Evolutionary conservation across 495 filamentous ascomycete genomes (phyloP), one percentile per base, ranked within the genome.

Genomic region (Clohesyomyces aquaticus): DNA sequence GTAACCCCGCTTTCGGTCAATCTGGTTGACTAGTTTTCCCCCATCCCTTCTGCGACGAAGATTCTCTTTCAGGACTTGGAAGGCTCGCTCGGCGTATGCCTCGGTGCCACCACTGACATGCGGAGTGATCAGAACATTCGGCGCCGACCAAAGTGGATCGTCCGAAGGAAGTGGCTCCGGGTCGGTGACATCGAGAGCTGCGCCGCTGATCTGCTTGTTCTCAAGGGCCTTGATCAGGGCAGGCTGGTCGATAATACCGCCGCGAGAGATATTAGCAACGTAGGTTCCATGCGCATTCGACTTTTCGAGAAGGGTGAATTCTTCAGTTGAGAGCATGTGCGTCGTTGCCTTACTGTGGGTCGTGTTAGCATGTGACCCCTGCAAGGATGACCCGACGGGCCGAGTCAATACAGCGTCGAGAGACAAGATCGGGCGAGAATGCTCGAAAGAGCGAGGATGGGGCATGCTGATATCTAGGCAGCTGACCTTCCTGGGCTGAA

Each of bases 131-230:
- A 87, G 81, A 23, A 89, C 79, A 77, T 93, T 92, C 59, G 83
- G 79, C 66, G 85, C 76, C n/a, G 81, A 82, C 85, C 90, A 94
- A 29, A 96, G 72, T 59, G 85, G 82, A 73, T 87, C 82, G 10
- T 88, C 85, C 25, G 77, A 62, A 0, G 89, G 88, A 66, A 96
- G 71, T 0, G 91, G 91, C 69, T 96, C 92, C 0, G 90, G 90
- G 56, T 94, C 91, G 35, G 91, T 90, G 0, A 96, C 92, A 76
- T 96, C 92, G 42, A 96, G 72, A 46, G 90, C 90, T 10, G 91
- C 84, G 21, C 90, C 91, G 26, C 84, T 79, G 49, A 96, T 74
- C 51, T 64, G 70, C 41, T 67, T 71, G 11, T 61, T 63, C 58
- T 87, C 78, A 12, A 91, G 74, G 2, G 90, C 85, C 0, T 75